These are phyloP conservation scores for Plantago coronopus DNA, from an alignment of 305 asterid genomes.

Conservation along the genomic window DNA sequence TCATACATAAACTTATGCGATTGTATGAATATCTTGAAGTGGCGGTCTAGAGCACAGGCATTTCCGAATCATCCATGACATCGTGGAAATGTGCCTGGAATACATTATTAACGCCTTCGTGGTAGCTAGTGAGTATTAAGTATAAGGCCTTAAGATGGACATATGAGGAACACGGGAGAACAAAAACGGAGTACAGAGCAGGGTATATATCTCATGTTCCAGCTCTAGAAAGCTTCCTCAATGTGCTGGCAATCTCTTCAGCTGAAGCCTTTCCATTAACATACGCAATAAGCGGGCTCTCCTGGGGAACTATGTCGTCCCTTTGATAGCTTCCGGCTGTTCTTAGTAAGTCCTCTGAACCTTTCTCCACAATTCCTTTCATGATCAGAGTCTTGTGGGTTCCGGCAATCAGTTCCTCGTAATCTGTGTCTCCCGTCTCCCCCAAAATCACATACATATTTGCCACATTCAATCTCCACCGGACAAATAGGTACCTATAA, in stretches of 20 bases:
- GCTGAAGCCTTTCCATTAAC: slow-evolving; percentile 37
- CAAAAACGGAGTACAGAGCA: background rate
- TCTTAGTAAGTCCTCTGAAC: slow-evolving; percentile 70
- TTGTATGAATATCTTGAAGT: slow-evolving; percentile 1
- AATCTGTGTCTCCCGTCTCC: slow-evolving; percentile 86
- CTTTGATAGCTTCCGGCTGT: slow-evolving; percentile 61
- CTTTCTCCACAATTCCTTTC: slow-evolving; percentile 54
- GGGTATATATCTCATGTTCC: slow-evolving; percentile 33
- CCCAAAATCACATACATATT: slow-evolving; percentile 82
- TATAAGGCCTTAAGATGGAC: background rate
- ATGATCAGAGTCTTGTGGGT: slow-evolving; percentile 71
- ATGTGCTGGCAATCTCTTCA: slow-evolving; percentile 45
- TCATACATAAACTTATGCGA: background rate
- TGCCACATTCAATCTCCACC: slow-evolving; percentile 76
- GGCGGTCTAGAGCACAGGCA: background rate
- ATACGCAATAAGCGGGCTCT: slow-evolving; percentile 49
- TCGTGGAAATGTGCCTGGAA: background rate
- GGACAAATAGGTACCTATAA: slow-evolving; percentile 73
- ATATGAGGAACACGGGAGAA: slow-evolving; percentile 4
- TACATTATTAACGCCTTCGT: slow-evolving; percentile 2
- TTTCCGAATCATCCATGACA: background rate
- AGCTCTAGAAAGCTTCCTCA: slow-evolving; percentile 49
- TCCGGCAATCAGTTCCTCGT: slow-evolving; percentile 73
- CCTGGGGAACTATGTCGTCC: slow-evolving; percentile 68
- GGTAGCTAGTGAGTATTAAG: background rate